Conservation (phyloP, 2,329 filamentous ascomycete species). For the Phaeosphaeria sp. region DNA sequence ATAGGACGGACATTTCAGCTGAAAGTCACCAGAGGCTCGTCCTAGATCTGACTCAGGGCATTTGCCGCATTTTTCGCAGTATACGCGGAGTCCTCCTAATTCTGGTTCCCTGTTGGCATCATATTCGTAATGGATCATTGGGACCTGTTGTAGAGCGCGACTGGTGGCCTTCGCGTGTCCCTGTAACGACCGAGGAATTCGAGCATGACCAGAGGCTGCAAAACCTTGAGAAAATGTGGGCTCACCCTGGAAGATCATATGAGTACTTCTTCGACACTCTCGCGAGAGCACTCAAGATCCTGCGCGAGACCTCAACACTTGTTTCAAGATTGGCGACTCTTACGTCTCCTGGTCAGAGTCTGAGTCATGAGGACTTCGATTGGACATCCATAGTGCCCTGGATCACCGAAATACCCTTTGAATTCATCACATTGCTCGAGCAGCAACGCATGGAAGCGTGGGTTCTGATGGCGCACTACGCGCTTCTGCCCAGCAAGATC, state of each 20-base stretch:
- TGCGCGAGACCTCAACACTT: constrained; percentile 29
- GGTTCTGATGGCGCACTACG: constrained; percentile 38
- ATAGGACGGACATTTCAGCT: neutral
- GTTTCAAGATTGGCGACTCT: constrained; percentile 25
- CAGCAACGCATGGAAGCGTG: constrained; percentile 29
- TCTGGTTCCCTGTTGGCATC: constrained; percentile 30
- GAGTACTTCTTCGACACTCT: constrained; percentile 34
- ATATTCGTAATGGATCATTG: constrained; percentile 23
- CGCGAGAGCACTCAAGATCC: constrained; percentile 14
- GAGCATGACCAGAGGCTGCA: constrained; percentile 23
- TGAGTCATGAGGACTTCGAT: constrained; percentile 14
- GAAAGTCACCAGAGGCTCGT: constrained; percentile 1
- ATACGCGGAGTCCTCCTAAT: constrained; percentile 34
- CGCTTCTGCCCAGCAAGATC: constrained; percentile 24
- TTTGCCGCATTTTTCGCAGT: constrained; percentile 18
- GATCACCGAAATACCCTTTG: constrained; percentile 17
- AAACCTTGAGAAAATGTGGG: constrained; percentile 30
- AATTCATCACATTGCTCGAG: constrained; percentile 29
- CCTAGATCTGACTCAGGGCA: constrained; percentile 3
- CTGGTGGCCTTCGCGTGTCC: constrained; percentile 30
- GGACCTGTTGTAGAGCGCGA: constrained; percentile 25
- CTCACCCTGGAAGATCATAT: constrained; percentile 23
- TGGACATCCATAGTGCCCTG: constrained; percentile 29
- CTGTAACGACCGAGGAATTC: constrained; percentile 16
- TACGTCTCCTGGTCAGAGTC: neutral